Percentiles rank a stretch among this genome's conserved stretches.
Evolutionary conservation across 176 grass and related monocot species (phyloP).

Genomic region (Paspalum vaginatum): DNA sequence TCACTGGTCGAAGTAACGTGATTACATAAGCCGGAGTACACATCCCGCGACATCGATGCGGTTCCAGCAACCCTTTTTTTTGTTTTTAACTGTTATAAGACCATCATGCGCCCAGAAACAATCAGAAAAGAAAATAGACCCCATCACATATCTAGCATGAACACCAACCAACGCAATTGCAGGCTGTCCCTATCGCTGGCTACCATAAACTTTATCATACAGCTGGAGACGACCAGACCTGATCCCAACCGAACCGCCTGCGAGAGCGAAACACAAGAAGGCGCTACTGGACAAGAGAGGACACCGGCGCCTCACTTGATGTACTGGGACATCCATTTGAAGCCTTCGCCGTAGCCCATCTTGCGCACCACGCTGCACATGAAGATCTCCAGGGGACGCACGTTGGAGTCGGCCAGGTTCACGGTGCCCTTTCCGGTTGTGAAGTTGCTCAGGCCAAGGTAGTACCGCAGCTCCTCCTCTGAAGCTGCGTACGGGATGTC

Average conservation of each 20-base stretch:
- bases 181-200: constrained; percentile 36
- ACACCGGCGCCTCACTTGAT: constrained; percentile 45
- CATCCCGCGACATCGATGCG: constrained; percentile 16
- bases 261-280: constrained; percentile 10
- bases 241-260: background rate
- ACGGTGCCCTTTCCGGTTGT: constrained; percentile 66
- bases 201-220: constrained; percentile 31
- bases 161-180: constrained; percentile 27
- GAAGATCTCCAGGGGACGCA: constrained; percentile 66
- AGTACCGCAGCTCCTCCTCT: constrained; percentile 68
- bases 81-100: constrained; percentile 2
- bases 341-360: constrained; percentile 67
- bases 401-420: constrained; percentile 52
- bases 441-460: constrained; percentile 73
- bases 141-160: constrained; percentile 35
- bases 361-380: constrained; percentile 70
- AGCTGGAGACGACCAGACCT: constrained; percentile 29
- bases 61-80: constrained; percentile 6
- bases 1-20: constrained; percentile 13
- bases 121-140: constrained; percentile 34
- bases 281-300: constrained; percentile 1
- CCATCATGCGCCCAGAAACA: constrained; percentile 16
- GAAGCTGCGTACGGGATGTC: constrained; percentile 63
- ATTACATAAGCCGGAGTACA: constrained; percentile 21
- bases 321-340: constrained; percentile 78